These are phyloP conservation scores for Rhizomucor pusillus DNA, from an alignment of 371 early-diverging fungal genomes.

Conservation along the genomic window DNA sequence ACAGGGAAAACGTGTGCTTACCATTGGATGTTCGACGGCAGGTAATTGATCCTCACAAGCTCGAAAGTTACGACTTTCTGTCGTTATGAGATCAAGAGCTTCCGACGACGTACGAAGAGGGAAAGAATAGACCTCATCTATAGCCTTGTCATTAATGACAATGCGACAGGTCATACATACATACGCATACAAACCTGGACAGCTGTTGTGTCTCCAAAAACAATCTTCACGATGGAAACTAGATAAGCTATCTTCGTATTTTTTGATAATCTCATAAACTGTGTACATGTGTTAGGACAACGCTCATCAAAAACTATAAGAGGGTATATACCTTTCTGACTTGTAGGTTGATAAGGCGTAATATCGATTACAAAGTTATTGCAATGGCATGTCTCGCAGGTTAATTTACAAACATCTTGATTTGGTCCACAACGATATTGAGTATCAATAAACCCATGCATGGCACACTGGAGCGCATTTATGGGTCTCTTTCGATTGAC, in stretches of 20 bases:
- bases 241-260: conserved; percentile 3
- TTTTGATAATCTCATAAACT: conserved; percentile 4
- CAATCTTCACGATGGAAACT: conserved; percentile 7
- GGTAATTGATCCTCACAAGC: background rate
- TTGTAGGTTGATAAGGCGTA: background rate
- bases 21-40: conserved; percentile 10
- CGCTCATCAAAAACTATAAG: no score
- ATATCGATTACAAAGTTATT: conserved; percentile 9
- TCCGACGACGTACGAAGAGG: conserved; percentile 5
- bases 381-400: conserved; percentile 3
- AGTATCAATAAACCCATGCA: conserved; percentile 17
- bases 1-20: no score
- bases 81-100: conserved; percentile 3
- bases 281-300: background rate
- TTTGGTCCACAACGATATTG: background rate
- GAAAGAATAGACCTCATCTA: conserved; percentile 11
- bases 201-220: conserved; percentile 6
- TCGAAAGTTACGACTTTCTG: background rate
- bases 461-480: conserved; percentile 15
- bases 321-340: conserved; percentile 3
- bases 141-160: no score
- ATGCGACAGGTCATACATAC: no score
- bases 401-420: conserved; percentile 5
- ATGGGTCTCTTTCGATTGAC: conserved; percentile 6
- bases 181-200: conserved; percentile 6